phyloP scores from a whole-genome alignment of 495 filamentous ascomycete genomes.

The Penicillium egyptiacum region DNA sequence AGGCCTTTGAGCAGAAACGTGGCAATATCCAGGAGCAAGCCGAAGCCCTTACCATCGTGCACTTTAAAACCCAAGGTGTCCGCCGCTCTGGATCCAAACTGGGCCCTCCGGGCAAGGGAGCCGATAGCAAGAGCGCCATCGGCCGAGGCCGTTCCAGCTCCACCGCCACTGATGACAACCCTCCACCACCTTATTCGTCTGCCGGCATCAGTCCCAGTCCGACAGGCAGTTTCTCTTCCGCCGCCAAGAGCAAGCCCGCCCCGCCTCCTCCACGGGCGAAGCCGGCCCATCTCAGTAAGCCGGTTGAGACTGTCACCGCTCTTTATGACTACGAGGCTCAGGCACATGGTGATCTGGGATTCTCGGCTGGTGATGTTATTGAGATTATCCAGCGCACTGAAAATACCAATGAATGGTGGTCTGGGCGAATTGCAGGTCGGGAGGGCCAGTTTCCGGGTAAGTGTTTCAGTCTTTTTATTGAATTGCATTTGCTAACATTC shows the following conservation, averaged over 20 bases:
- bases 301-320: conserved; percentile 73
- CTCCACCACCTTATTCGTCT: conserved; percentile 67
- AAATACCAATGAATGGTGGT: conserved; percentile 98
- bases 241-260: conserved; percentile 80
- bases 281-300: conserved; percentile 66
- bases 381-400: conserved; percentile 77
- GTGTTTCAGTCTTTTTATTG: conserved; percentile 26
- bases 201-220: conserved; percentile 40
- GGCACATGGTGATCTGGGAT: conserved; percentile 91
- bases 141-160: conserved; percentile 35
- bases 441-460: conserved; percentile 93
- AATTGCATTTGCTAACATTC: conserved; percentile 10
- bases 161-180: conserved; percentile 56
- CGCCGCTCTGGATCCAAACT: conserved; percentile 51
- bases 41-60: conserved; percentile 75
- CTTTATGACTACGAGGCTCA: conserved; percentile 96
- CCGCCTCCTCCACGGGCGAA: conserved; percentile 93
- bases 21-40: conserved; percentile 80
- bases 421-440: conserved; percentile 70
- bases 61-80: conserved; percentile 82
- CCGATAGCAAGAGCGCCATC: conserved; percentile 33
- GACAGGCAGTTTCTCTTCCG: conserved; percentile 57
- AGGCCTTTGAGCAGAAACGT: conserved; percentile 82
- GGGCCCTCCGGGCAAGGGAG: conserved; percentile 37
- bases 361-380: conserved; percentile 85